Evolutionary conservation across 331 rosid genomes (phyloP), one percentile per base, ranked within the genome.

Genomic region (Acacia pycnantha): DNA sequence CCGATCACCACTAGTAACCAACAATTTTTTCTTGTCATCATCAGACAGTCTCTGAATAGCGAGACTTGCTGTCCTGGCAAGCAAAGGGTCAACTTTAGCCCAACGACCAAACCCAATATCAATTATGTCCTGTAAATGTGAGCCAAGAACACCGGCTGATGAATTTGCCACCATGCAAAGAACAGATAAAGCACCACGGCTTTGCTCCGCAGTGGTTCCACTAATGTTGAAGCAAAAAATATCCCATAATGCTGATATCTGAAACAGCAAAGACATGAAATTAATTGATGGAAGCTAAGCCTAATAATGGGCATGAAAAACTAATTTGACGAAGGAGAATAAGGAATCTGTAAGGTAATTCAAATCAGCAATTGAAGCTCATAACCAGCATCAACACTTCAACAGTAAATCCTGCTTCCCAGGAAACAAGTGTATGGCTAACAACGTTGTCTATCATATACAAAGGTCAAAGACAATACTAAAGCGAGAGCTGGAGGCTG

Each of bases 51-150:
- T 92, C 72, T 92, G 92, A 37, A 95, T 87, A 87, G 98, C 97
- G 85, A 87, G 78, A 77, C 99, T 92, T 16, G 99, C 97, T 46
- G 97, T 92, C 88, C 98, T 87, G 65, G 99, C 98, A 75, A 95
- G 97, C 90, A 95, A 83, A 74, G 98, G 94, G 79, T 95, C 99
- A 72, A 92, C 85, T 87, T 95, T 95, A 74, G 98, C 92, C 99
- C 98, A 95, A 79, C 98, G 92, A 58, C 99, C 98, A 85, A 95
- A 93, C 78, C 99, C 99, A 51, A 93, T 95, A 83, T 95, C 99
- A 58, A 95, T 86, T 68, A 95, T 91, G 79, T 93, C 99, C 85
- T 87, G 97, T 66, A 95, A 88, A 85, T 95, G 98, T 62, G 96
- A 89, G 81, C 97, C 88, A 79, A 95, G 91, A 74, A 90, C 84